phyloP scores from a whole-genome alignment of 805 yeast genomes.

The Komagataella ulmi region DNA sequence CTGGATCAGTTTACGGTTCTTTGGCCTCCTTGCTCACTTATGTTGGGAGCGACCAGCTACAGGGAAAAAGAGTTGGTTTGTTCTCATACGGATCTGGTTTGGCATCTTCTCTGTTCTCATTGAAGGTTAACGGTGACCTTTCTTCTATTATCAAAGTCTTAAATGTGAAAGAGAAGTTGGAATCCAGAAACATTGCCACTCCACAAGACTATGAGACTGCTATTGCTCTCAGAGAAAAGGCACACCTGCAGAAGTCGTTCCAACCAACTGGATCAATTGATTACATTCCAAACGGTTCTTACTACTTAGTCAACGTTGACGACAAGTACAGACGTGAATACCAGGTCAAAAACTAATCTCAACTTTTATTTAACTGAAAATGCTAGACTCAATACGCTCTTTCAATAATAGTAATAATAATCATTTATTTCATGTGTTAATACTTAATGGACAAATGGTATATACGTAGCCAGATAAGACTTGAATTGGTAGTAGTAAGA shows the following conservation, averaged over 20 bases:
- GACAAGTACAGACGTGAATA: slow-evolving; percentile 83
- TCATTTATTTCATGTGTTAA: not conserved
- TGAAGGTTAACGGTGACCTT: slow-evolving; percentile 71
- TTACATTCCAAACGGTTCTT: slow-evolving; percentile 58
- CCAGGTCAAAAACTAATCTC: slow-evolving; percentile 43
- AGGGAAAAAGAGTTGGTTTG: slow-evolving; percentile 75
- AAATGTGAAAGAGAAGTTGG: slow-evolving; percentile 55
- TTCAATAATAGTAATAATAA: not conserved
- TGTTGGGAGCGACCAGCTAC: slow-evolving; percentile 62
- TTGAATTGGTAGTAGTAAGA: not conserved
- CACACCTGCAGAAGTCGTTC: slow-evolving; percentile 71
- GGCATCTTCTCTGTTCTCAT: slow-evolving; percentile 81
- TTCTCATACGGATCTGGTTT: slow-evolving; percentile 98
- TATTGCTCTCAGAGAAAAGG: slow-evolving; percentile 74
- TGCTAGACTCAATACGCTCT: not conserved
- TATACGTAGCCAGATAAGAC: not conserved
- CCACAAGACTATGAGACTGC: slow-evolving; percentile 79
- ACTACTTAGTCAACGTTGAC: slow-evolving; percentile 73
- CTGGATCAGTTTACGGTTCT: slow-evolving; percentile 85
- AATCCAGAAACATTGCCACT: slow-evolving; percentile 46
- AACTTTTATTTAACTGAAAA: not conserved
- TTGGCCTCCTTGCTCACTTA: slow-evolving; percentile 69
- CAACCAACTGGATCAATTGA: slow-evolving; percentile 74
- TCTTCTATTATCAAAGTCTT: slow-evolving; percentile 48
- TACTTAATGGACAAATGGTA: not conserved